phyloP scores from a whole-genome alignment of 352 stramenopile species.

The Globisporangium nodosum region DNA sequence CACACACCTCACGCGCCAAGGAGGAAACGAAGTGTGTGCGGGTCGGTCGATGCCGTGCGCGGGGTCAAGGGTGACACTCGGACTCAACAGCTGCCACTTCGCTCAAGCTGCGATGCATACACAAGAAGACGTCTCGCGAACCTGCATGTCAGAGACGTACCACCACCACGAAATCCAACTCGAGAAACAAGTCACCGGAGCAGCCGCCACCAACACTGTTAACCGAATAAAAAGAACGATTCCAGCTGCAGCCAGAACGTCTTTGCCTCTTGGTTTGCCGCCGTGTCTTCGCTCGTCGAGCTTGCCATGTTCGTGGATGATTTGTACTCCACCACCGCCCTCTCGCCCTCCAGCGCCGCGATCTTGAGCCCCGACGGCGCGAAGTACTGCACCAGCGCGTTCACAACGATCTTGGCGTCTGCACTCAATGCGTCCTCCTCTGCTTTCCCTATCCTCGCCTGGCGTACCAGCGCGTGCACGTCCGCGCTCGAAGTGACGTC shows the following conservation, averaged over 20 bases:
- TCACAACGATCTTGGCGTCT: background rate
- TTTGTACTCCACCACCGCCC: background rate
- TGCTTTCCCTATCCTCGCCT: background rate
- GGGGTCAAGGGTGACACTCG: background rate
- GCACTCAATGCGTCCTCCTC: background rate
- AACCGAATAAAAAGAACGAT: slow-evolving; percentile 45
- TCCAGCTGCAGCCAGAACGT: slow-evolving; percentile 53
- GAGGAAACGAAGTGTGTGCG: background rate
- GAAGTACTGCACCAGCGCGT: slow-evolving; percentile 5
- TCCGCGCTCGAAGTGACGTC: background rate
- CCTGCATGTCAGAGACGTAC: background rate
- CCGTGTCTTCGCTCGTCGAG: background rate
- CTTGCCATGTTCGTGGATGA: background rate
- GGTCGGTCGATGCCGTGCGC: background rate
- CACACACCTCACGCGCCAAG: slow-evolving; percentile 1
- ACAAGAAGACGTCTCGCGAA: background rate
- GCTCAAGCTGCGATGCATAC: background rate
- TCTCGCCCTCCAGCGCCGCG: background rate
- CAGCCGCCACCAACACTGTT: background rate
- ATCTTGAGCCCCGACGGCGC: background rate
- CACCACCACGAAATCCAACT: background rate
- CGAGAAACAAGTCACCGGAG: slow-evolving; percentile 6
- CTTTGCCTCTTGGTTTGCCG: slow-evolving; percentile 19
- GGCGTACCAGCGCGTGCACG: background rate
- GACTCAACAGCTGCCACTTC: background rate